These are phyloP conservation scores for Leccinum pallidistipes DNA, from an alignment of 1,284 basidiomycete species.

Conservation along the genomic window DNA sequence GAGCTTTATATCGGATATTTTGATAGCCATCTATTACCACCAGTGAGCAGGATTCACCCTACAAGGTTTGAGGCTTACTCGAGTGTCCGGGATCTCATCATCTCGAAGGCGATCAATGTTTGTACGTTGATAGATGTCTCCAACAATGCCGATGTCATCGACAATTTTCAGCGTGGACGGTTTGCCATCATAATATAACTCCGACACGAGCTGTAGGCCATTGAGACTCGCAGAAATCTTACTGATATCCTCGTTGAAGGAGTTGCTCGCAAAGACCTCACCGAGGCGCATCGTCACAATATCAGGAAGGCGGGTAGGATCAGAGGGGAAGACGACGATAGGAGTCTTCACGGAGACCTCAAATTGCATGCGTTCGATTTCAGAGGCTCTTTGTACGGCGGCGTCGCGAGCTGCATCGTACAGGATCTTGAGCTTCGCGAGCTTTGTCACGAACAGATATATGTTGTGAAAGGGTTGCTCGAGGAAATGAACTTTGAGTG, in stretches of 20 bases:
- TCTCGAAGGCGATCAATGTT: conserved; percentile 52
- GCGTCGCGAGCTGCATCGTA: conserved; percentile 96
- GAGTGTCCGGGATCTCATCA: conserved; percentile 61
- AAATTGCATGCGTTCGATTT: conserved; percentile 91
- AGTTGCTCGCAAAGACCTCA: conserved; percentile 85
- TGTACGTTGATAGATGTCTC: conserved; percentile 67
- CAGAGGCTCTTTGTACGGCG: conserved; percentile 89
- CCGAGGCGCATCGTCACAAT: conserved; percentile 84
- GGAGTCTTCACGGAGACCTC: conserved; percentile 90
- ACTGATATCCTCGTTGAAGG: conserved; percentile 60
- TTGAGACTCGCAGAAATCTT: conserved; percentile 78
- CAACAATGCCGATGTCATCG: conserved; percentile 84
- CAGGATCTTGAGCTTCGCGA: conserved; percentile 89
- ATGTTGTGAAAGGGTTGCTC: conserved; percentile 87
- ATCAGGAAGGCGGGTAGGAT: conserved; percentile 66
- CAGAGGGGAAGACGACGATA: conserved; percentile 86
- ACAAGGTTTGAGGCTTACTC: conserved; percentile 46
- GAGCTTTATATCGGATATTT: conserved; percentile 89
- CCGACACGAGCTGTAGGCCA: conserved; percentile 85
- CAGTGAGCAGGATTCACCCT: conserved; percentile 5
- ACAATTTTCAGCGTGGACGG: conserved; percentile 79
- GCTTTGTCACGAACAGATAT: conserved; percentile 82
- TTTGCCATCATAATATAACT: conserved; percentile 51
- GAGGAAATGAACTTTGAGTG: conserved; percentile 88
- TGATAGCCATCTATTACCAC: conserved; percentile 59